A percentile compares a stretch with the other conserved stretches of the same genome.
These are phyloP conservation scores for Ogataea parapolymorpha DNA, from an alignment of 805 yeast genomes.

Conservation along the genomic window DNA sequence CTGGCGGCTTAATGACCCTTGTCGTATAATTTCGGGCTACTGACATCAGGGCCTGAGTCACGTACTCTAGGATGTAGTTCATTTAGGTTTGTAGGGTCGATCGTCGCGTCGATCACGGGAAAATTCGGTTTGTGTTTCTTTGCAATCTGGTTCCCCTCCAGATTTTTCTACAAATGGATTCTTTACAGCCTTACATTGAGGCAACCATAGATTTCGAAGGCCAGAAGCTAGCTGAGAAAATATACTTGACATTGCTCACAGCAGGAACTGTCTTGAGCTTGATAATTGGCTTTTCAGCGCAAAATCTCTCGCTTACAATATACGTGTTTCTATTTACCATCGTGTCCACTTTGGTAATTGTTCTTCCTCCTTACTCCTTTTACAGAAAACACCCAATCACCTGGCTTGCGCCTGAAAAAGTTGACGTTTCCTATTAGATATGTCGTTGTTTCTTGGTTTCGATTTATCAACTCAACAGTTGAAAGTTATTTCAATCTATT, in stretches of 20 bases:
- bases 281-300: constrained; percentile 45
- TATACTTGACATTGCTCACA: constrained; percentile 28
- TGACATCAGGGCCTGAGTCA: background rate
- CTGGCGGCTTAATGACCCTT: background rate
- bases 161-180: constrained; percentile 18
- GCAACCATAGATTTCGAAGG: constrained; percentile 50
- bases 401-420: constrained; percentile 37
- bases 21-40: background rate
- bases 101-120: constrained; percentile 2
- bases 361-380: constrained; percentile 57
- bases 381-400: constrained; percentile 48
- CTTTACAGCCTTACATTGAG: constrained; percentile 20
- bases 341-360: constrained; percentile 34
- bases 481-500: constrained; percentile 66
- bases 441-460: constrained; percentile 57
- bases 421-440: constrained; percentile 17
- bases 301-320: constrained; percentile 40
- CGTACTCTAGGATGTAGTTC: background rate
- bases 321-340: constrained; percentile 38
- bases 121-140: background rate
- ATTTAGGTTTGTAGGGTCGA: background rate
- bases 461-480: constrained; percentile 90
- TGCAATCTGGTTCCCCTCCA: background rate
- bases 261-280: constrained; percentile 39
- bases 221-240: constrained; percentile 42